Evolutionary conservation across 2,329 filamentous ascomycete species (phyloP).

Genomic region (Metarhizium brunneum): DNA sequence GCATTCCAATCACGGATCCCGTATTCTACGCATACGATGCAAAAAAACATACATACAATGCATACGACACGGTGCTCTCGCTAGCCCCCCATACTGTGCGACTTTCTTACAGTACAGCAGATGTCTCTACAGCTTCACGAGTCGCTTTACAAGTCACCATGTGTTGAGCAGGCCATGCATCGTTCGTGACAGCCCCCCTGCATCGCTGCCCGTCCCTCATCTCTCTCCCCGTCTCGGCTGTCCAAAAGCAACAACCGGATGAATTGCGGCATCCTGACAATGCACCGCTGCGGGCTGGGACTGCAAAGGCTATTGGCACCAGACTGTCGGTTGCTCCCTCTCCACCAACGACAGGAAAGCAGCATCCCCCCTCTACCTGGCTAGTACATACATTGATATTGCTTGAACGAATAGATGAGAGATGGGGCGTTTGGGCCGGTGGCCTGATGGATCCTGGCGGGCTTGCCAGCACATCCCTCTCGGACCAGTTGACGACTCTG

Average conservation of each 20-base stretch:
- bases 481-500: neutral
- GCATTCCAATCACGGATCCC: neutral
- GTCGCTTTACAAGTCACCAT: neutral
- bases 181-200: neutral
- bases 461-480: constrained; percentile 1
- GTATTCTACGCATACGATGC: neutral
- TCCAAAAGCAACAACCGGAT: neutral
- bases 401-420: no score
- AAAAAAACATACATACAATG: no score
- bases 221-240: neutral
- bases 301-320: constrained; percentile 11
- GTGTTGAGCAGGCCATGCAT: neutral
- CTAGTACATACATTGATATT: neutral
- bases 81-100: neutral
- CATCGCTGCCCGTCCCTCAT: constrained; percentile 1
- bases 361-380: neutral
- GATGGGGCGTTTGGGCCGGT: neutral
- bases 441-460: neutral
- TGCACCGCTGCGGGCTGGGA: neutral
- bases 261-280: neutral
- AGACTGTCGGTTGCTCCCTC: constrained; percentile 11
- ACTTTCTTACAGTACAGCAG: neutral
- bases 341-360: neutral
- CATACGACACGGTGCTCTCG: no score
- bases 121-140: no score